These are phyloP conservation scores for Allomyces macrogynus DNA, from an alignment of 192 early-diverging fungal species.

Conservation along the genomic window DNA sequence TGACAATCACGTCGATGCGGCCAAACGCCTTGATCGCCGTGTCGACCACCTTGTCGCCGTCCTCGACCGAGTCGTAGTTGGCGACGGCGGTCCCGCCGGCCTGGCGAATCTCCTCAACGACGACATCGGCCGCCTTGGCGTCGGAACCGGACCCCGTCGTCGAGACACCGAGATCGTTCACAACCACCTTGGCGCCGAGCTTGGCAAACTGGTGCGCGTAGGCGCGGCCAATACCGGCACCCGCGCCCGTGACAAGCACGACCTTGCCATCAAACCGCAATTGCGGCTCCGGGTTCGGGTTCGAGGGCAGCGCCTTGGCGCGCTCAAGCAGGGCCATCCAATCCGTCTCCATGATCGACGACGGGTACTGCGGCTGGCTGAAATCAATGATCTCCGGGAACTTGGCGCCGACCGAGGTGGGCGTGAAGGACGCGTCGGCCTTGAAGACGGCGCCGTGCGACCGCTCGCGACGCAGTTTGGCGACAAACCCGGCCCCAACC, in stretches of 20 bases:
- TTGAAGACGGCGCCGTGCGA: slow-evolving; percentile 77
- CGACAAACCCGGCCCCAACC: slow-evolving; percentile 83
- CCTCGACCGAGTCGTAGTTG: slow-evolving; percentile 77
- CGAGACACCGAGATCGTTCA: slow-evolving; percentile 74
- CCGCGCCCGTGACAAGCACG: slow-evolving; percentile 76
- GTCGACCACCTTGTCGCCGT: slow-evolving; percentile 83
- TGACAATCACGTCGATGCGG: slow-evolving; percentile 56
- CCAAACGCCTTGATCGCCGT: slow-evolving; percentile 68
- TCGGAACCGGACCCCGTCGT: slow-evolving; percentile 54
- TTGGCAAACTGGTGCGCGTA: slow-evolving; percentile 70
- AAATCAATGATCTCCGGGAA: slow-evolving; percentile 61
- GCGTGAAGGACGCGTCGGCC: slow-evolving; percentile 64
- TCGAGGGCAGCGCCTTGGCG: slow-evolving; percentile 43
- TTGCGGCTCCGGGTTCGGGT: slow-evolving; percentile 25
- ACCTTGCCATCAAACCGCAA: slow-evolving; percentile 60
- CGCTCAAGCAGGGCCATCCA: slow-evolving; percentile 57
- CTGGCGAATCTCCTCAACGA: slow-evolving; percentile 61
- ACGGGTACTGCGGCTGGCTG: slow-evolving; percentile 42
- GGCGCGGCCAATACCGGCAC: slow-evolving; percentile 76
- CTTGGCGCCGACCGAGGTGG: slow-evolving; percentile 53
- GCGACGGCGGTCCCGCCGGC: slow-evolving; percentile 79
- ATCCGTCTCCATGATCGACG: slow-evolving; percentile 56
- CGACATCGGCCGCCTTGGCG: slow-evolving; percentile 51
- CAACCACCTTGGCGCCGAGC: slow-evolving; percentile 71
- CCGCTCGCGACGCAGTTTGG: slow-evolving; percentile 83